Base-by-base conservation (phyloP, 495 filamentous ascomycete genomes). In the Penicillium argentinense region DNA sequence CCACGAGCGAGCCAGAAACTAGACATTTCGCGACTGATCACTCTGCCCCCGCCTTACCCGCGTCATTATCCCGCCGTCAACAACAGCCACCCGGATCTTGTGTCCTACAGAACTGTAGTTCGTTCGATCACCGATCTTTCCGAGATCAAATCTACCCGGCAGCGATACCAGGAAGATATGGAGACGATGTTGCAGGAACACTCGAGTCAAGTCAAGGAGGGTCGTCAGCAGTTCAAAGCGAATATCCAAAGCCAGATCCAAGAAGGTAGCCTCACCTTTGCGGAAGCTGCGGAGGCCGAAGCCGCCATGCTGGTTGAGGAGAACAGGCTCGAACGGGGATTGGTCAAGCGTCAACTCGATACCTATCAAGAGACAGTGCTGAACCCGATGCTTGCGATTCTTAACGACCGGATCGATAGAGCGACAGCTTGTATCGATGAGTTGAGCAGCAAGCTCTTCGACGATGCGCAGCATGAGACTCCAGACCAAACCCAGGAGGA, bases 21-120 rank as follows among this genome's bases (percentile, higher is more conserved):
- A 11, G 93, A 98, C 53, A 87, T 98, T 21, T 96, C 93, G 4
- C 78, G 93, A 2, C 76, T 98, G 1, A 85, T 98, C 1, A 98
- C 93, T 0, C 74, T 98, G 1, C 93, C 95, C 6, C 93, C 89
- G 4, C 88, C 93, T 2, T 97, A 91, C 62, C 93, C 93, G 2
- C 81, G 90, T 12, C 89, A 97, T 62, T 85, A 97, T 57, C 93
- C 93, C 9, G 93, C 93, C 4, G 87, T 97, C 38, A 96, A 95
- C 62, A 98, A 98, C 58, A 89, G 82, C 57, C 93, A 98, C 61
- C 93, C 93, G 0, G 85, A 93, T 43, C 78, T 98, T 7, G 78
- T 90, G 0, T 75, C 84, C 0, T 88, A 89, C 18, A 81, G 93
- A 25, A 83, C 76, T 6, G 71, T 83, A 0, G 86, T 96, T 13